phyloP scores from a whole-genome alignment of 2,329 filamentous ascomycete genomes.

The Fusarium domesticum region DNA sequence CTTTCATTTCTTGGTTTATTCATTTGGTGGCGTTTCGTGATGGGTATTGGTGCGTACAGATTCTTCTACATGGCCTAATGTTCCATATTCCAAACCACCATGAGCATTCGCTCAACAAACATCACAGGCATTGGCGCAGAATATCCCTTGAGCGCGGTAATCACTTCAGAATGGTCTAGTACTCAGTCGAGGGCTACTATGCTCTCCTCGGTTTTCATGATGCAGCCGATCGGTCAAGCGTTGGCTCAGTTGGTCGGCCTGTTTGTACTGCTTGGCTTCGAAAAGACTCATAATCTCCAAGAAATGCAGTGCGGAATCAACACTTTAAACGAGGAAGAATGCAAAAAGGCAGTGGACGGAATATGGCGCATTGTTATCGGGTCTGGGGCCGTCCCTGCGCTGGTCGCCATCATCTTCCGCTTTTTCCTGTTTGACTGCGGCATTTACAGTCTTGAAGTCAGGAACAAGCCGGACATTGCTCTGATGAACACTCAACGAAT shows the following conservation, averaged over 20 bases:
- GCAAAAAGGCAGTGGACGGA: constrained; percentile 50
- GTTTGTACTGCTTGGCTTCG: constrained; percentile 47
- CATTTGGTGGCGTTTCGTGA: constrained; percentile 54
- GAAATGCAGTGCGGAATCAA: constrained; percentile 49
- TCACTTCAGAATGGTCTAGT: constrained; percentile 63
- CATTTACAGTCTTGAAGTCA: constrained; percentile 63
- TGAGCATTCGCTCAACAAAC: constrained; percentile 8
- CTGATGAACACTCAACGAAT: constrained; percentile 58
- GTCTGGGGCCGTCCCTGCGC: constrained; percentile 60
- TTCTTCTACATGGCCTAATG: constrained; percentile 1
- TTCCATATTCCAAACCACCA: neutral
- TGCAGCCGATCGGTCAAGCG: constrained; percentile 66
- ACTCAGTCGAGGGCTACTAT: constrained; percentile 65
- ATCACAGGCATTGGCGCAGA: constrained; percentile 60
- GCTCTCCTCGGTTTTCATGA: constrained; percentile 66
- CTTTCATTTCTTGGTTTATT: constrained; percentile 51
- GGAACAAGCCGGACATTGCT: constrained; percentile 57
- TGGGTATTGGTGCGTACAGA: constrained; percentile 47
- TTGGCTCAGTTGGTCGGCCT: constrained; percentile 61
- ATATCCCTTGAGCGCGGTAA: constrained; percentile 65
- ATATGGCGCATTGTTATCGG: constrained; percentile 68
- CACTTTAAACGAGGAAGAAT: constrained; percentile 42
- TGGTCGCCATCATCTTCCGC: constrained; percentile 62
- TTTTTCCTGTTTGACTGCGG: constrained; percentile 66
- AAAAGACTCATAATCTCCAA: constrained; percentile 41